Conservation (phyloP, 164 flowering plant genomes). For the Euptelea pleiosperma region DNA sequence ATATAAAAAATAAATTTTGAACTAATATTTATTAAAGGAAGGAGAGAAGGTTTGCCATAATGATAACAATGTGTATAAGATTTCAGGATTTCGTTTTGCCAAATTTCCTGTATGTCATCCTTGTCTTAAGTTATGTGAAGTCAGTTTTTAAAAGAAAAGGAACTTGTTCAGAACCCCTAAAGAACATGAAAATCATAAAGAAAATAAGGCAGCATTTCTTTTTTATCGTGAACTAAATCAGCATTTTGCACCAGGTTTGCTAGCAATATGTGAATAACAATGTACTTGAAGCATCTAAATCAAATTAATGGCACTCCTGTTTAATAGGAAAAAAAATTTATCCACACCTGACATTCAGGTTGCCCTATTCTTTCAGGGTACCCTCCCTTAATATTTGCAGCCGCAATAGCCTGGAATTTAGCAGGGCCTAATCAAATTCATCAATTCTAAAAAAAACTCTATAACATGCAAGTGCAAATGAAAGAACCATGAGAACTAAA, state of each 20-base stretch:
- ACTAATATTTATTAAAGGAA: too few relatives aligned
- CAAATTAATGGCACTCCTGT: slow-evolving; percentile 5
- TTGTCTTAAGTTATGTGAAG: too few relatives aligned
- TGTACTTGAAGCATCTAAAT: background rate
- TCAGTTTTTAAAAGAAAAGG: too few relatives aligned
- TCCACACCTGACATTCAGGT: slow-evolving; percentile 89
- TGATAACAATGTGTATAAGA: too few relatives aligned
- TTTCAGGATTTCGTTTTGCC: too few relatives aligned
- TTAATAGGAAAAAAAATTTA: background rate
- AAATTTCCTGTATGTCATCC: too few relatives aligned
- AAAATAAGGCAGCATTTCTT: background rate
- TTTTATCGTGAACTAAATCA: too few relatives aligned
- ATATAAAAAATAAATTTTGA: too few relatives aligned
- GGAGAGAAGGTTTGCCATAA: too few relatives aligned
- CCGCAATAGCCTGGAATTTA: slow-evolving; percentile 70
- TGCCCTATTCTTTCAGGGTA: slow-evolving; percentile 94
- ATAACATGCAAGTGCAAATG: slow-evolving; percentile 1
- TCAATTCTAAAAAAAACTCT: slow-evolving; percentile 4
- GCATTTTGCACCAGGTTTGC: too few relatives aligned
- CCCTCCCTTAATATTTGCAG: slow-evolving; percentile 86
- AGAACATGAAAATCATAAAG: background rate
- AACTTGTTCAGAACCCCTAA: background rate
- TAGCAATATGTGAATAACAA: too few relatives aligned
- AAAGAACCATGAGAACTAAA: background rate
- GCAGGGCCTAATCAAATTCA: slow-evolving; percentile 12